Base-by-base conservation (phyloP, 768 basidiomycete genomes). In the Phaeotremella skinneri region DNA sequence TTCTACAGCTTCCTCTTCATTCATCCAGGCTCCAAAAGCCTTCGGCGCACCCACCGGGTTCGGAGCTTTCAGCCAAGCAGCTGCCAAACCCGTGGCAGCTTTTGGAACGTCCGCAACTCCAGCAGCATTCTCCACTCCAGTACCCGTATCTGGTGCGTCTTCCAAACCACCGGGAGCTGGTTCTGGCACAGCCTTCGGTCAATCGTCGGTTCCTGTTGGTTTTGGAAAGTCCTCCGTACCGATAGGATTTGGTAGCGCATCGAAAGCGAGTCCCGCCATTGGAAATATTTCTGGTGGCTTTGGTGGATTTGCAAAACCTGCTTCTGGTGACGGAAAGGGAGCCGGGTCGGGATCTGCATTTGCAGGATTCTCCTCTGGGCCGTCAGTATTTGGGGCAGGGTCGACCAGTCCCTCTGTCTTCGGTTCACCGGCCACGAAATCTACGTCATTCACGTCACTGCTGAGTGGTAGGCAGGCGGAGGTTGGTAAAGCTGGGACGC, bases 101-200 rank as follows among this genome's bases (percentile, higher is more conserved):
- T 69, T 69, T 32, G 59, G 65, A 13, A n/a, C 58, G 29, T 45
- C 39, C 1, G 55, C 61, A 25, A 43, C 62, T 14, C 58, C 56
- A 6, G 58, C 67, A 31, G 62, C 66, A 21, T 61, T 63, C 31
- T 55, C 56, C 3, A 27, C 57, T 17, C 16, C 53, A 14, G 9
- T 57, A 14, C 49, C 76, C 11, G 72, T 78, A 0, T 73, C 72
- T n/a, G 80, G 80, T 6, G 79, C 78, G n/a, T 48, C 56, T 26
- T 42, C 45, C 30, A 23, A 56, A 27, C 51, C 65, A 21, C 65
- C 58, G 72, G 80, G 25, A 42, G 9, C 37, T 9, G 73, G 11
- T 29, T 72, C 23, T 71, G 13, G 13, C 13, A 45, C 11, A 11
- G 77, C 55, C 25, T 82, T 82, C 55, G 79, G 78, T 16, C 77